Evolutionary conservation across 2,329 filamentous ascomycete species (phyloP).

Genomic region (Botrytis deweyae): DNA sequence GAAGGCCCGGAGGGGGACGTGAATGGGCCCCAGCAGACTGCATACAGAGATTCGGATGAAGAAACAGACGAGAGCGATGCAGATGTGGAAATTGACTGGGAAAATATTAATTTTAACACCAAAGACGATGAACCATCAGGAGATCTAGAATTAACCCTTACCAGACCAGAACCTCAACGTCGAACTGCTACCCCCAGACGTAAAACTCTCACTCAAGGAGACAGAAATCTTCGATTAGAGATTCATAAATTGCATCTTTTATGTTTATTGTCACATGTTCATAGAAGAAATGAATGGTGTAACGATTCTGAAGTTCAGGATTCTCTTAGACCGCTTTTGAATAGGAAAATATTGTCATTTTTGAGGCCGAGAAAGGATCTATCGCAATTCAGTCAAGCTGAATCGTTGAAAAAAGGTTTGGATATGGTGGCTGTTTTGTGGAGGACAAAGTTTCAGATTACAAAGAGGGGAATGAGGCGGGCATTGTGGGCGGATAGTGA

Average conservation of each 20-base stretch:
- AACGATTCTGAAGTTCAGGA: conserved; percentile 71
- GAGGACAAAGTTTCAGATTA: conserved; percentile 67
- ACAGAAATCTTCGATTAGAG: conserved; percentile 60
- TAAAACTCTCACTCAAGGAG: conserved; percentile 54
- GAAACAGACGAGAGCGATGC: conserved; percentile 51
- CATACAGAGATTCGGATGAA: conserved; percentile 53
- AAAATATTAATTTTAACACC: conserved; percentile 53
- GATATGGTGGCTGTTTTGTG: conserved; percentile 67
- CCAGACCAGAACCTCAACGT: conserved; percentile 27
- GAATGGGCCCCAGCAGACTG: conserved; percentile 38
- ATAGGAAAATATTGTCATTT: conserved; percentile 62
- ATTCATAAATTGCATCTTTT: conserved; percentile 86
- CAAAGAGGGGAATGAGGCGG: conserved; percentile 65
- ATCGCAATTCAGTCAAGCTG: conserved; percentile 72
- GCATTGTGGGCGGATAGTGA: conserved; percentile 73
- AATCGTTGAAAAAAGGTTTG: conserved; percentile 78
- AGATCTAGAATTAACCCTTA: conserved; percentile 40
- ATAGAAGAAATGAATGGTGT: conserved; percentile 83
- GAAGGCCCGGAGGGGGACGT: not conserved
- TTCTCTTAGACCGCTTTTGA: conserved; percentile 62
- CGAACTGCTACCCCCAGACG: conserved; percentile 32
- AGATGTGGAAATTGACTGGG: conserved; percentile 56
- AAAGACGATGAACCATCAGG: conserved; percentile 34
- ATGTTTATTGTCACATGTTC: conserved; percentile 75
- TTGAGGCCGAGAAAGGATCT: conserved; percentile 67